Conservation (phyloP, 129 eudicot species). For the Helianthus annuus region DNA sequence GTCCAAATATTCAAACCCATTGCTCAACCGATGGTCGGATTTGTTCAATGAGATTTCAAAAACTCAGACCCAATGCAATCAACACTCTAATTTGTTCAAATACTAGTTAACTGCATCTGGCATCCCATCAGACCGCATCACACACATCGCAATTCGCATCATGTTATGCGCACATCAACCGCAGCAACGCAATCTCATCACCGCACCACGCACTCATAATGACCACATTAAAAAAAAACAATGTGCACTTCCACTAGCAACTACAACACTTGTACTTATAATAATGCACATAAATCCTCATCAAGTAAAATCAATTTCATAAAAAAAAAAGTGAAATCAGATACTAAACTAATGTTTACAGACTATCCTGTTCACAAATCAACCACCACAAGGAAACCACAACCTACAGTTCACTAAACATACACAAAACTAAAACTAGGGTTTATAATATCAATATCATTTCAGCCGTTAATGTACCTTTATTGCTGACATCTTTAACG, state of each 20-base stretch:
- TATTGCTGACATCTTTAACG: constrained; percentile 50
- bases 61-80: too few species aligned
- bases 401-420: background rate
- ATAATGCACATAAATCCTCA: constrained; percentile 1
- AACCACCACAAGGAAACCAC: background rate
- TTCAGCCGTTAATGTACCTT: constrained; percentile 41
- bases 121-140: too few species aligned
- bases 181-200: too few species aligned
- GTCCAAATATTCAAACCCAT: too few species aligned
- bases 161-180: too few species aligned
- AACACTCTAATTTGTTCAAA: too few species aligned
- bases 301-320: background rate
- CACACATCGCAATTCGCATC: too few species aligned
- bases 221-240: too few species aligned
- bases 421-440: constrained; percentile 19
- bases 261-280: background rate
- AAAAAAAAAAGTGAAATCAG: background rate
- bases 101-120: too few species aligned
- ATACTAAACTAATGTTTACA: background rate
- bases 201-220: too few species aligned
- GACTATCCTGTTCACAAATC: background rate
- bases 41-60: too few species aligned
- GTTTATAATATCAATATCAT: constrained; percentile 9
- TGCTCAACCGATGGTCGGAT: too few species aligned
- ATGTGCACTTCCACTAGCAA: background rate